These are phyloP conservation scores for Sarcodon aspratus DNA, from an alignment of 768 basidiomycete species.

Conservation along the genomic window DNA sequence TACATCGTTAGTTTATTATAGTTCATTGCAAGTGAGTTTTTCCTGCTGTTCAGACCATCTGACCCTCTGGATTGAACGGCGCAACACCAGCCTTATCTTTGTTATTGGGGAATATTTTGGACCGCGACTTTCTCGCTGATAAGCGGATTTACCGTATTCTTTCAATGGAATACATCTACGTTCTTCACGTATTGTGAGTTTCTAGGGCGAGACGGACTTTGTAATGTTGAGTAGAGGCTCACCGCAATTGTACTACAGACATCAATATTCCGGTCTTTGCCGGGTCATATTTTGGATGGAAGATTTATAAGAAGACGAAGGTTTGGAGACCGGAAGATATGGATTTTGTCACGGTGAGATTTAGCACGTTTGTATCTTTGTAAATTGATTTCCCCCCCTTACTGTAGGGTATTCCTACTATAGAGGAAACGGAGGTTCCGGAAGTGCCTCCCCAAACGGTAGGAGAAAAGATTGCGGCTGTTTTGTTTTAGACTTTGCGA, in stretches of 20 bases:
- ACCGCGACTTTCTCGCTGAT: constrained; percentile 47
- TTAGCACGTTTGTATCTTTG: background rate
- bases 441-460: constrained; percentile 38
- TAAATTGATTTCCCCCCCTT: background rate
- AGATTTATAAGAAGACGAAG: constrained; percentile 26
- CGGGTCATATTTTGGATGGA: constrained; percentile 31
- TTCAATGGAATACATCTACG: constrained; percentile 39
- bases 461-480: constrained; percentile 33
- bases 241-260: constrained; percentile 15
- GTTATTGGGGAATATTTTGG: constrained; percentile 66
- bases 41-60: too few relatives aligned
- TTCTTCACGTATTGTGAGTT: constrained; percentile 38
- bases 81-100: constrained; percentile 44
- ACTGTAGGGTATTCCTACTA: constrained; percentile 47
- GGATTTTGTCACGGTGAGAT: constrained; percentile 53
- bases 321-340: constrained; percentile 50
- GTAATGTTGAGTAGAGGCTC: background rate
- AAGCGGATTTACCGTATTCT: constrained; percentile 52
- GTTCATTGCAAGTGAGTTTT: constrained; percentile 17
- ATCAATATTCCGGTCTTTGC: constrained; percentile 38
- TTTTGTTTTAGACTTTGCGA: constrained; percentile 33
- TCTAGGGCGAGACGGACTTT: background rate
- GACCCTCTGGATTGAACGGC: too few relatives aligned
- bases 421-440: constrained; percentile 57
- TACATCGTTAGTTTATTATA: constrained; percentile 49